phyloP scores from a whole-genome alignment of 2,329 filamentous ascomycete species.

The Alternaria gaisen region DNA sequence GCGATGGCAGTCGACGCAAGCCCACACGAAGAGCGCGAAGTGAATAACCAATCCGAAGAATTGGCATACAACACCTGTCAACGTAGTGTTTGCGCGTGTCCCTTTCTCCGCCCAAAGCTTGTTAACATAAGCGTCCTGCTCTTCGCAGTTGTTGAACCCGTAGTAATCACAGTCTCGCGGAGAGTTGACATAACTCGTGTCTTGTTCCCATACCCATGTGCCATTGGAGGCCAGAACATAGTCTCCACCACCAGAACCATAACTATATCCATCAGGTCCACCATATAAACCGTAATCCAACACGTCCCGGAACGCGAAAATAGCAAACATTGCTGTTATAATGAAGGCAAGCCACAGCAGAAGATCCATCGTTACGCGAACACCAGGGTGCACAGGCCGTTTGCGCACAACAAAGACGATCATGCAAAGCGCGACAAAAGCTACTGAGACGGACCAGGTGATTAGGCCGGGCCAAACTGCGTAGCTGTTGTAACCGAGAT shows the following conservation, averaged over 20 bases:
- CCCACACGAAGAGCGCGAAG: slow-evolving; percentile 50
- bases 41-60: slow-evolving; percentile 43
- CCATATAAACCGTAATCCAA: slow-evolving; percentile 34
- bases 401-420: slow-evolving; percentile 37
- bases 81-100: slow-evolving; percentile 29
- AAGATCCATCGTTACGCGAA: slow-evolving; percentile 47
- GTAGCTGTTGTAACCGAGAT: slow-evolving; percentile 19
- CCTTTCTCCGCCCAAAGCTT: slow-evolving; percentile 35
- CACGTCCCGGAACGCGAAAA: slow-evolving; percentile 25
- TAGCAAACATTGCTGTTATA: slow-evolving; percentile 37
- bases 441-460: slow-evolving; percentile 40
- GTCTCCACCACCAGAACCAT: slow-evolving; percentile 22
- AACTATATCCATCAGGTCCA: slow-evolving; percentile 12
- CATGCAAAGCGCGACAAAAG: slow-evolving; percentile 43
- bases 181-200: slow-evolving; percentile 19
- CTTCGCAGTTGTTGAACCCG: slow-evolving; percentile 36
- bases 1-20: slow-evolving; percentile 47
- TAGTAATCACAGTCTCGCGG: slow-evolving; percentile 28
- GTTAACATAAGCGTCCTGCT: slow-evolving; percentile 45
- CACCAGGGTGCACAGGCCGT: slow-evolving; percentile 45
- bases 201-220: slow-evolving; percentile 42
- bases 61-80: slow-evolving; percentile 42
- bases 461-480: slow-evolving; percentile 36
- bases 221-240: slow-evolving; percentile 39
- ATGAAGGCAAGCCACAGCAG: slow-evolving; percentile 48